phyloP scores from a whole-genome alignment of 2,329 filamentous ascomycete species.

The Akanthomyces dipterigenus region DNA sequence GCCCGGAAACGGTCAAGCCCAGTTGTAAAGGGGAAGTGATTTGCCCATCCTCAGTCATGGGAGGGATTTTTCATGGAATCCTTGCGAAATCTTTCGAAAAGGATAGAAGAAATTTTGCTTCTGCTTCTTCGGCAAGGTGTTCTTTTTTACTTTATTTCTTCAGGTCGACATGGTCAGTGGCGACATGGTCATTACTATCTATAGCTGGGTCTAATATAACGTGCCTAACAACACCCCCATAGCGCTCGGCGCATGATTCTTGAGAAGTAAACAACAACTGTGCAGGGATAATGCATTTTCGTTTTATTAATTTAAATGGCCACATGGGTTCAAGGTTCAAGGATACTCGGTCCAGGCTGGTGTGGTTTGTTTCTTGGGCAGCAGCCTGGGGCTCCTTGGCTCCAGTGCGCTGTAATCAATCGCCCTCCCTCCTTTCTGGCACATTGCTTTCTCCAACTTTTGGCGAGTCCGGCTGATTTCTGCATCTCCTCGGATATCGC shows the following conservation, averaged over 20 bases:
- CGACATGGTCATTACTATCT: background rate
- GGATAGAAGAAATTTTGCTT: background rate
- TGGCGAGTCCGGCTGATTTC: background rate
- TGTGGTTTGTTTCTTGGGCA: too few relatives aligned
- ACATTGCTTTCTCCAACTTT: background rate
- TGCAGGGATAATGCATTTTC: background rate
- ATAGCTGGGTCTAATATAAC: background rate
- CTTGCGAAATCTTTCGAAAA: background rate
- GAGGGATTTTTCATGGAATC: background rate
- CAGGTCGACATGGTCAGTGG: too few relatives aligned
- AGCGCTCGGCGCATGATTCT: background rate
- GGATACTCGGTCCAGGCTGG: background rate
- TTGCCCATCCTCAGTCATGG: background rate
- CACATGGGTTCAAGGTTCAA: slow-evolving; percentile 3
- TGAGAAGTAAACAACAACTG: background rate
- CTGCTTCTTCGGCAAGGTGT: too few relatives aligned
- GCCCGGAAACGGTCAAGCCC: background rate
- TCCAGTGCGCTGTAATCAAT: background rate
- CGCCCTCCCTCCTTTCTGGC: background rate
- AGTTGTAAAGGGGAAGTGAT: background rate
- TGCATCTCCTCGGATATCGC: background rate
- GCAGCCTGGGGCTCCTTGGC: background rate
- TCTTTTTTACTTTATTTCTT: too few relatives aligned
- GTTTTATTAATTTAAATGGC: background rate
- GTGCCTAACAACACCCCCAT: background rate